These are phyloP conservation scores for Tetracladium marchalianum DNA, from an alignment of 495 filamentous ascomycete species.

Conservation along the genomic window DNA sequence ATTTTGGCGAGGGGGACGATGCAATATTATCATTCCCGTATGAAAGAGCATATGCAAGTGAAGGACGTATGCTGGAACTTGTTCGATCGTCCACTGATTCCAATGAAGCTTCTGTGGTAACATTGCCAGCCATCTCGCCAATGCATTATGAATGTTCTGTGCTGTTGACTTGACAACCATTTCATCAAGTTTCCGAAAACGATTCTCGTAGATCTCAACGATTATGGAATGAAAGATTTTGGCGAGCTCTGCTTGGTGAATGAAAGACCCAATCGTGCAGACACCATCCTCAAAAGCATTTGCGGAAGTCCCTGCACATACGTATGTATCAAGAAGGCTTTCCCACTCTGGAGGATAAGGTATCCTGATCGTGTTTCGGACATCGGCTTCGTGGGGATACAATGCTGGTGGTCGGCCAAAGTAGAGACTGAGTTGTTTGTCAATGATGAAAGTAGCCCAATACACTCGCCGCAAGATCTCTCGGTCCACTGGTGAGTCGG, in stretches of 20 bases:
- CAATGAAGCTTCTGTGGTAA: slow-evolving; percentile 24
- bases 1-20: slow-evolving; percentile 23
- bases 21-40: slow-evolving; percentile 25
- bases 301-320: slow-evolving; percentile 17
- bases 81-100: slow-evolving; percentile 23
- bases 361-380: slow-evolving; percentile 24
- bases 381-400: slow-evolving; percentile 24
- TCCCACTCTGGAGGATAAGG: slow-evolving; percentile 17
- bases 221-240: slow-evolving; percentile 27
- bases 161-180: slow-evolving; percentile 18
- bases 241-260: slow-evolving; percentile 23
- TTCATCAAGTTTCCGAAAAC: slow-evolving; percentile 16
- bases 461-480: slow-evolving; percentile 24
- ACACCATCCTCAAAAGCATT: slow-evolving; percentile 23
- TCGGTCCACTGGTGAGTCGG: slow-evolving; percentile 19
- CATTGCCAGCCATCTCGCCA: slow-evolving; percentile 22
- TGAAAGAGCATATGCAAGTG: slow-evolving; percentile 27
- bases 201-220: slow-evolving; percentile 26
- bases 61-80: slow-evolving; percentile 20
- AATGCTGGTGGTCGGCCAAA: slow-evolving; percentile 26
- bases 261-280: slow-evolving; percentile 17
- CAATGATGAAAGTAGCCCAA: slow-evolving; percentile 25
- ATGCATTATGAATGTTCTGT: slow-evolving; percentile 21
- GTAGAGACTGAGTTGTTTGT: slow-evolving; percentile 26
- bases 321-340: slow-evolving; percentile 19